Evolutionary conservation across 129 eudicot species (phyloP).

Genomic region (Chrysanthemum seticuspe): DNA sequence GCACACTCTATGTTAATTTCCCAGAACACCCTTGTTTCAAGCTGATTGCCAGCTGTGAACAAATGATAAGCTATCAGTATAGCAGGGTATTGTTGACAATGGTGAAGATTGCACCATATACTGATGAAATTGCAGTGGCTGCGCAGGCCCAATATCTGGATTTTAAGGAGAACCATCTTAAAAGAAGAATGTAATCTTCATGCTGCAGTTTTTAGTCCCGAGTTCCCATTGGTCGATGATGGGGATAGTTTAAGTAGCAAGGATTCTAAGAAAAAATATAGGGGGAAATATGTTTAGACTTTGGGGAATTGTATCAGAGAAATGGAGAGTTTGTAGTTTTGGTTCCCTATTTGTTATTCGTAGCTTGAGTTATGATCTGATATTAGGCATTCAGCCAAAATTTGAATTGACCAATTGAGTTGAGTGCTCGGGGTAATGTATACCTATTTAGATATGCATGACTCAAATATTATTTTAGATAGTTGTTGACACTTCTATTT

Average conservation of each 20-base stretch:
- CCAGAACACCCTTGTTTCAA: constrained; percentile 96
- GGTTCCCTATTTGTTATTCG: not conserved
- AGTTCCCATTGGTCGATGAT: constrained; percentile 26
- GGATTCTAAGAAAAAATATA: constrained; percentile 77
- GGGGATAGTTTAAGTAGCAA: constrained; percentile 48
- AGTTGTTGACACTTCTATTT: too few species aligned
- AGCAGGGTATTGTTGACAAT: constrained; percentile 90
- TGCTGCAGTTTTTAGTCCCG: constrained; percentile 84
- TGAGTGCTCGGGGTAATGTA: not conserved
- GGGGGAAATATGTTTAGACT: constrained; percentile 87
- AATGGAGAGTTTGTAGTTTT: constrained; percentile 1
- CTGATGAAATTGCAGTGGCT: constrained; percentile 64
- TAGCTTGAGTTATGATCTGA: not conserved
- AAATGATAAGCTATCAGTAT: constrained; percentile 82
- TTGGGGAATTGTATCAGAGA: not conserved
- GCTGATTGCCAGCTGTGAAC: constrained; percentile 71
- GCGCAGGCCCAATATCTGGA: constrained; percentile 75
- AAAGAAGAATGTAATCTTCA: constrained; percentile 93
- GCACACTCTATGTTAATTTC: constrained; percentile 59
- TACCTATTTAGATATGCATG: too few species aligned
- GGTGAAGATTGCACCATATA: constrained; percentile 80
- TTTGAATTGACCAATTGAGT: not conserved
- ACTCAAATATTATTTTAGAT: too few species aligned
- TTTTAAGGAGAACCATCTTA: constrained; percentile 80
- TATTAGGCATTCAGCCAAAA: not conserved